Conservation (phyloP, 352 stramenopile genomes). For the Phytophthora pisi region DNA sequence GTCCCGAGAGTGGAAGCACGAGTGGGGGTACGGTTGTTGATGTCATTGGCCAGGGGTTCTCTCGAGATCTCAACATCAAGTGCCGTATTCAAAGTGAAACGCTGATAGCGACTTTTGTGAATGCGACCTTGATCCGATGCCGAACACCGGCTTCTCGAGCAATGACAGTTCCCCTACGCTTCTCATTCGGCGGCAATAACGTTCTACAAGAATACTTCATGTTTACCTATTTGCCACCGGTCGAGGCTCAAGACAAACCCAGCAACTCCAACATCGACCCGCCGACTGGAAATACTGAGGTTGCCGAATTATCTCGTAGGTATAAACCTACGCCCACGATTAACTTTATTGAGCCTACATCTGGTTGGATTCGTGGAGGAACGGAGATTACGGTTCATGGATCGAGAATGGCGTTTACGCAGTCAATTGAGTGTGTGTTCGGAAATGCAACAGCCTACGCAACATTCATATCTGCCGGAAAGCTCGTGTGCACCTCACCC, state of each 20-base stretch:
- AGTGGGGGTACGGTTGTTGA: slow-evolving; percentile 28
- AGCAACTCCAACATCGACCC: not conserved
- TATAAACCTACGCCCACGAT: slow-evolving; percentile 20
- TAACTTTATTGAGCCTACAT: slow-evolving; percentile 29
- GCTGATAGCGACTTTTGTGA: slow-evolving; percentile 33
- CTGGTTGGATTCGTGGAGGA: slow-evolving; percentile 45
- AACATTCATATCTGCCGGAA: slow-evolving; percentile 29
- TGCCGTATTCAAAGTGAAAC: slow-evolving; percentile 34
- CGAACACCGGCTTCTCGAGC: slow-evolving; percentile 34
- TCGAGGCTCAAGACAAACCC: not conserved
- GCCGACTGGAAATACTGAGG: not conserved
- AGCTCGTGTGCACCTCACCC: slow-evolving; percentile 40
- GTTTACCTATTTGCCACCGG: slow-evolving; percentile 27
- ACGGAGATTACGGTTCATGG: slow-evolving; percentile 38
- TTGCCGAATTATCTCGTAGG: not conserved
- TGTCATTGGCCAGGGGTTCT: slow-evolving; percentile 47
- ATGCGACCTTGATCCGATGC: slow-evolving; percentile 46
- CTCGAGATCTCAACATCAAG: slow-evolving; percentile 23
- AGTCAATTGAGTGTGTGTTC: slow-evolving; percentile 42
- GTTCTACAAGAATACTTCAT: slow-evolving; percentile 23
- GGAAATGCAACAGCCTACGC: slow-evolving; percentile 30
- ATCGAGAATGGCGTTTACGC: slow-evolving; percentile 27
- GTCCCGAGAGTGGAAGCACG: slow-evolving; percentile 27
- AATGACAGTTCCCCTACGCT: slow-evolving; percentile 30
- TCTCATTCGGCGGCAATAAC: slow-evolving; percentile 35